Conservation (phyloP, 805 yeast genomes). For the Wickerhamiella parazyma region DNA sequence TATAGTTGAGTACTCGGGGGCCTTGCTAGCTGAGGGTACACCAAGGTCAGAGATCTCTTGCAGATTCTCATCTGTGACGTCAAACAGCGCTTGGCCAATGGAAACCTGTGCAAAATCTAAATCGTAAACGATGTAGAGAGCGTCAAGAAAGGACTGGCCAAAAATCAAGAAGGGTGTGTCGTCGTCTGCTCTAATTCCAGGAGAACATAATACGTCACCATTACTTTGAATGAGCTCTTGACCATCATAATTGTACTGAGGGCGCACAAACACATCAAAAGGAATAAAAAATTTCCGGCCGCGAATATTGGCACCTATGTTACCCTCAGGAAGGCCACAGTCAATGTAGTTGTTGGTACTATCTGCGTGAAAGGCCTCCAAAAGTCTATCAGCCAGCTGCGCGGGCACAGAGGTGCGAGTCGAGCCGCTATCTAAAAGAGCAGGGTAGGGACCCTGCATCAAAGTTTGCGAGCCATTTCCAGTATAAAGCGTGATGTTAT, state of each 20-base stretch:
- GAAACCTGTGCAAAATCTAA: conserved; percentile 41
- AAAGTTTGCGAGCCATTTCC: neutral
- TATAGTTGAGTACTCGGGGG: conserved; percentile 3
- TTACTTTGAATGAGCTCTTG: neutral
- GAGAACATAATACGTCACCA: conserved; percentile 2
- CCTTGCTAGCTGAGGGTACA: conserved; percentile 10
- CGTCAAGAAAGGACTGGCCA: conserved; percentile 49
- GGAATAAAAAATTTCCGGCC: conserved; percentile 12
- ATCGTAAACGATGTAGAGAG: conserved; percentile 51
- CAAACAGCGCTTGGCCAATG: conserved; percentile 27
- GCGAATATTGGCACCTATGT: conserved; percentile 11
- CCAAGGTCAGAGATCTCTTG: conserved; percentile 4
- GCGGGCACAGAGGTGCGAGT: conserved; percentile 10
- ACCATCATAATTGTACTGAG: conserved; percentile 2
- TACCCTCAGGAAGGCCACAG: conserved; percentile 10
- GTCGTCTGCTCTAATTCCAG: neutral
- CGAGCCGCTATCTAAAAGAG: conserved; percentile 14
- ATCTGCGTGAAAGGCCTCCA: no score
- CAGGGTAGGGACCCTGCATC: conserved; percentile 8
- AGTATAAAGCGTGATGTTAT: neutral
- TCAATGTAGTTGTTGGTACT: conserved; percentile 23
- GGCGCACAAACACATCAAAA: neutral
- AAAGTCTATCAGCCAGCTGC: conserved; percentile 16
- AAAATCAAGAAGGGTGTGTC: conserved; percentile 21
- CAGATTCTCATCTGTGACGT: neutral